A percentile compares a stretch with the other conserved stretches of the same genome.
Evolutionary conservation across 225 moss, liverwort and hornwort genomes (phyloP).

Genomic region (Sphagnum tenellum): DNA sequence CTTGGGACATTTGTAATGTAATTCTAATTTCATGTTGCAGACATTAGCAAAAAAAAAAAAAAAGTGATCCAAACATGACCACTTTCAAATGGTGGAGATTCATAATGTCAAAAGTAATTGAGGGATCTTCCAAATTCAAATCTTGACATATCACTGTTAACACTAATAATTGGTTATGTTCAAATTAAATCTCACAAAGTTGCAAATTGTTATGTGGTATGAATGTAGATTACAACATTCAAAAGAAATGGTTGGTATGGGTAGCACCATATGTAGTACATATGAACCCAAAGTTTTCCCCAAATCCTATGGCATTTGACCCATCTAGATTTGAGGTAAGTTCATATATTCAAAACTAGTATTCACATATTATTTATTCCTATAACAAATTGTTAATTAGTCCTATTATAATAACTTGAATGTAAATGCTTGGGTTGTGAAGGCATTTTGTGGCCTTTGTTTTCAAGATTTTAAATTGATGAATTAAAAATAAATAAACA

Average conservation of each 20-base stretch:
- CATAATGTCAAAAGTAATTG: no score
- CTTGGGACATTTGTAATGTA: no score
- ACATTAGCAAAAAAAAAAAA: no score
- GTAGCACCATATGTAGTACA: not conserved
- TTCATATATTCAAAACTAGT: no score
- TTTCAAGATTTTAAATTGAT: conserved; percentile 3
- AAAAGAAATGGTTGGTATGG: conserved; percentile 1
- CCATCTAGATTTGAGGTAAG: not conserved
- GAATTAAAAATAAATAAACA: not conserved
- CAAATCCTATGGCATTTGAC: no score
- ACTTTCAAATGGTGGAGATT: no score
- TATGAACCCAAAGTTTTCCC: conserved; percentile 3
- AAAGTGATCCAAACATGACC: no score
- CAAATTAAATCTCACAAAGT: not conserved
- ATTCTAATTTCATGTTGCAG: no score
- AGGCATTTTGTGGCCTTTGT: no score
- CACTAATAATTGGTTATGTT: not conserved
- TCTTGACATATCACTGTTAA: not conserved
- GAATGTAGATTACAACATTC: conserved; percentile 3
- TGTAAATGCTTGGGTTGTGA: no score
- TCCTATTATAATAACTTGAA: not conserved
- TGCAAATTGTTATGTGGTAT: not conserved
- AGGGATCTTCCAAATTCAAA: no score
- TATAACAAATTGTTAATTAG: not conserved
- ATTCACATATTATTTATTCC: not conserved